Base-by-base conservation (phyloP, 805 yeast species). In the Candida tallmaniae region DNA sequence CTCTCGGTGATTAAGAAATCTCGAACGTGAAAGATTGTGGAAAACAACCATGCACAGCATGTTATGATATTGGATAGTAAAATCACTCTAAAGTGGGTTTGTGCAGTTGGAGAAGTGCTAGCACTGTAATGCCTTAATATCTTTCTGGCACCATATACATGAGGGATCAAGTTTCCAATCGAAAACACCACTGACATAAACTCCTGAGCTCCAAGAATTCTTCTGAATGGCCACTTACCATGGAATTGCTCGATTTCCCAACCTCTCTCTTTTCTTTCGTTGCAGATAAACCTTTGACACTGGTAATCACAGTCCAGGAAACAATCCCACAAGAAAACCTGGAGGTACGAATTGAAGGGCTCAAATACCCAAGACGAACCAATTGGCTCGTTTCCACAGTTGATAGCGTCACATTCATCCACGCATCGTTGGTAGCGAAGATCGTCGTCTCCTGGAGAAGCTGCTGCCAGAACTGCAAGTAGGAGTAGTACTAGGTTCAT, bases 211-310 rank as follows among this genome's bases (percentile, higher is more conserved):
- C 95, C 95, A n/a, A 71, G 58, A 0, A 83, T 51, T 32, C 98
- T 69, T 12, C 66, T 42, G 50, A 93, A 93, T 2, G 97, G 97
- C 98, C 98, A 93, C 62, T 93, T 93, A 0, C 98, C 98, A 57
- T 93, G 96, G 60, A 86, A 93, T 56, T 93, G 98, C 26, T 71
- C 70, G 0, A 86, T 62, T 36, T 77, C 80, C 39, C 72, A 68
- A n/a, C 70, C 66, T 2, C 58, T 44, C 0, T 38, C 44, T 11
- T 62, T 58, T 15, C 95, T 65, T 24, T 73, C 62, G 2, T 51
- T 49, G 0, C 96, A 88, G 29, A 90, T 65, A 6, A 76, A 53
- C 36, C 87, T 78, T 56, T 93, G 97, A 56, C 98, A 93, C 47
- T 79, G 83, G 57, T 93, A 93, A 59, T 93, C 97, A 60, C 98